A percentile compares a stretch with the other conserved stretches of the same genome.
Evolutionary conservation across 345 rosid genomes (phyloP).

Genomic region (Ailanthus altissimus): DNA sequence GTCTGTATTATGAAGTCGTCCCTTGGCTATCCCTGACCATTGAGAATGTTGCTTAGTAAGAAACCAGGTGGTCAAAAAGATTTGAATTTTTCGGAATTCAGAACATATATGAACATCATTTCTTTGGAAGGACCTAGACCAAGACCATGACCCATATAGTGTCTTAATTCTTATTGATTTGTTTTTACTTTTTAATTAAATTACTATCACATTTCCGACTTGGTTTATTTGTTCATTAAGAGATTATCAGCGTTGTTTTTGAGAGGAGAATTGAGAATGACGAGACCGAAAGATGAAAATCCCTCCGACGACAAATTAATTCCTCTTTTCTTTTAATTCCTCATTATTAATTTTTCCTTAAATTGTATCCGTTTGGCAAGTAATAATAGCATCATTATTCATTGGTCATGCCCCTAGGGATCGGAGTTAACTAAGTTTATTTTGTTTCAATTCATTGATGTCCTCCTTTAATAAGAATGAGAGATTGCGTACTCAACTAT

Average conservation of each 20-base stretch:
- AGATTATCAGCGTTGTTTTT: no score
- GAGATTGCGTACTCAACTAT: neutral
- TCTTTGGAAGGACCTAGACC: no score
- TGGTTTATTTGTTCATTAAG: no score
- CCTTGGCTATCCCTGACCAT: conserved; percentile 37
- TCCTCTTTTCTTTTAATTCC: no score
- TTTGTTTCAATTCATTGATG: neutral
- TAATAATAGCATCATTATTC: neutral
- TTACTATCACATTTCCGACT: no score
- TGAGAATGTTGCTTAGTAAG: conserved; percentile 23
- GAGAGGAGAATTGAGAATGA: no score
- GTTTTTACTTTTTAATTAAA: no score
- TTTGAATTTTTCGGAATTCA: neutral
- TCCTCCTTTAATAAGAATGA: neutral
- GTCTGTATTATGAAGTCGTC: conserved; percentile 9
- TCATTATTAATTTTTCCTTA: no score
- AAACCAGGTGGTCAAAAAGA: conserved; percentile 16
- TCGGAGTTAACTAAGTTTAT: neutral
- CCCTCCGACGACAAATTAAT: no score
- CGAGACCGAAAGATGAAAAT: no score
- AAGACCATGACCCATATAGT: no score
- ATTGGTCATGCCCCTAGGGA: neutral
- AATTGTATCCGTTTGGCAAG: neutral
- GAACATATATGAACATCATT: neutral
- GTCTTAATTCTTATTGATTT: no score